phyloP scores from a whole-genome alignment of 2,329 filamentous ascomycete genomes.

The Cladosporium sp. region DNA sequence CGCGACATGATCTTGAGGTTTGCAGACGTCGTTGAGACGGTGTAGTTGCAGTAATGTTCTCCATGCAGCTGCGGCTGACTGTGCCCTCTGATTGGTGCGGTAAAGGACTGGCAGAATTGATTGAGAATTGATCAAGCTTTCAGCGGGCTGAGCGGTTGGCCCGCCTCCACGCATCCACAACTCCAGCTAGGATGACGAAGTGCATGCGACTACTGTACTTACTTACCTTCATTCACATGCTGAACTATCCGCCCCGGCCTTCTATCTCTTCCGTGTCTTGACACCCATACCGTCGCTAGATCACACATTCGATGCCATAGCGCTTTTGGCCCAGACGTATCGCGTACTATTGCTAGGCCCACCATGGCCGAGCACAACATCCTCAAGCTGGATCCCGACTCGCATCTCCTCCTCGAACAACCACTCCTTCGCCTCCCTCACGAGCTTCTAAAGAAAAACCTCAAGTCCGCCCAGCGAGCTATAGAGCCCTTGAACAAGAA shows the following conservation, averaged over 20 bases:
- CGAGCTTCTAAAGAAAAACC: constrained; percentile 89
- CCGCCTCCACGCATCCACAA: background rate
- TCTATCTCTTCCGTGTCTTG: too few relatives aligned
- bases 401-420: constrained; percentile 81
- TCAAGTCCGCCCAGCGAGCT: constrained; percentile 75
- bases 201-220: background rate
- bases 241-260: background rate
- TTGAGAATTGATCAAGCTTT: background rate
- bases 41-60: too few relatives aligned
- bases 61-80: background rate
- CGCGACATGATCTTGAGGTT: too few relatives aligned
- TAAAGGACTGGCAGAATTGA: background rate
- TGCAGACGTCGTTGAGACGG: too few relatives aligned
- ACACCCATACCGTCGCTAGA: too few relatives aligned
- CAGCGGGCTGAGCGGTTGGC: background rate
- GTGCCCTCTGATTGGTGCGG: background rate
- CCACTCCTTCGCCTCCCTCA: constrained; percentile 87
- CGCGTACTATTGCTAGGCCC: background rate
- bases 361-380: constrained; percentile 46
- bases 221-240: background rate
- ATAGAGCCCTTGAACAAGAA: constrained; percentile 66
- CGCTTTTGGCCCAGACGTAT: too few relatives aligned
- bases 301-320: too few relatives aligned
- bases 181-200: background rate
- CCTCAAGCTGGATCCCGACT: constrained; percentile 67